Evolutionary conservation across 23 red algal genomes (phyloP).

Genomic region (Gracilariopsis chorda): DNA sequence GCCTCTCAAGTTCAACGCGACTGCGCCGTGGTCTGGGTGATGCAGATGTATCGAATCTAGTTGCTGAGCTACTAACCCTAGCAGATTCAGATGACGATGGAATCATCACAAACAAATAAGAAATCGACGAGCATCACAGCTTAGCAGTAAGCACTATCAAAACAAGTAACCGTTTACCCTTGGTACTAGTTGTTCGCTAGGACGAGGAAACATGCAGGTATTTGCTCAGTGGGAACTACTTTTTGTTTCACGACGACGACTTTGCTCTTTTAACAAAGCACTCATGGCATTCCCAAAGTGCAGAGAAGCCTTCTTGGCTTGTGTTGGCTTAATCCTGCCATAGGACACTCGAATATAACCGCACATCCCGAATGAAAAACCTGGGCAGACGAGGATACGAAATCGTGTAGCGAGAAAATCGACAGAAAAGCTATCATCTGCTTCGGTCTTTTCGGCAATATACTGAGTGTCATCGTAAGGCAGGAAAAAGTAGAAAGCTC

Average conservation of each 20-base stretch:
- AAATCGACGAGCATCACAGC: no score
- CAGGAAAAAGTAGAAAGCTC: conserved; percentile 43
- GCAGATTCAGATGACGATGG: not conserved
- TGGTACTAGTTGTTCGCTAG: not conserved
- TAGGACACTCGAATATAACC: conserved; percentile 25
- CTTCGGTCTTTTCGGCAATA: not conserved
- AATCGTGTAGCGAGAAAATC: conserved; percentile 10
- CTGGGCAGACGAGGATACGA: not conserved
- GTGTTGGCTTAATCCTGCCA: not conserved
- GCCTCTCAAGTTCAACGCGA: not conserved
- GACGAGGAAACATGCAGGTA: not conserved
- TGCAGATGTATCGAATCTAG: not conserved
- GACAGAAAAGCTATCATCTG: not conserved
- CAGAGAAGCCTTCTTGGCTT: not conserved
- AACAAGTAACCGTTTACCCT: no score
- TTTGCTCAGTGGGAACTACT: no score
- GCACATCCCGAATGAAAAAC: conserved; percentile 29
- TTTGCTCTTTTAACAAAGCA: not conserved
- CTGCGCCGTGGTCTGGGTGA: not conserved
- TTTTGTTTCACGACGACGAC: not conserved
- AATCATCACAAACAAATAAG: not conserved
- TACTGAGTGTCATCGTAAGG: not conserved
- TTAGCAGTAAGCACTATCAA: no score
- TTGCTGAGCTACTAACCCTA: not conserved
- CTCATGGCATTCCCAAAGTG: not conserved